These are phyloP conservation scores for Fusarium bactridioides DNA, from an alignment of 2,329 filamentous ascomycete genomes.

Conservation along the genomic window DNA sequence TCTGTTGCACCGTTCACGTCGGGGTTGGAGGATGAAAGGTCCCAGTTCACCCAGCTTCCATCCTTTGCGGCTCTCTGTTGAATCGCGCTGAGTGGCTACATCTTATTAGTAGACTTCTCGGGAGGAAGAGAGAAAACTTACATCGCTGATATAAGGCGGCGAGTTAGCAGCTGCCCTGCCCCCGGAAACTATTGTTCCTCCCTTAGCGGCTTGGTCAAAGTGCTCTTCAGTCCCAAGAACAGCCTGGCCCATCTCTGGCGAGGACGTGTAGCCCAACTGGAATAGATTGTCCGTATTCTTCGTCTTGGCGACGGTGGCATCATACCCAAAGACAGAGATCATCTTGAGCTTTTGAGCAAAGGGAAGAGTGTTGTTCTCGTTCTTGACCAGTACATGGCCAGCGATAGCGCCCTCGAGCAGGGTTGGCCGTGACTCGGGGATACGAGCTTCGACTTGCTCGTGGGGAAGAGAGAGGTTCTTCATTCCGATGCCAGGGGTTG, in stretches of 20 bases:
- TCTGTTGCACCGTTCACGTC: slow-evolving; percentile 54
- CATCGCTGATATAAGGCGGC: slow-evolving; percentile 59
- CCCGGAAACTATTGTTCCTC: slow-evolving; percentile 61
- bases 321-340: slow-evolving; percentile 67
- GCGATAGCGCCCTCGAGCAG: slow-evolving; percentile 64
- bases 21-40: slow-evolving; percentile 44
- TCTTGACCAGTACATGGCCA: slow-evolving; percentile 78
- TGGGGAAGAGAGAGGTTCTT: slow-evolving; percentile 66
- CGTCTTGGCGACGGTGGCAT: slow-evolving; percentile 64
- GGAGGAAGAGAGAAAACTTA: slow-evolving; percentile 26
- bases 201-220: slow-evolving; percentile 58
- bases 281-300: slow-evolving; percentile 58
- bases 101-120: background rate
- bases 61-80: slow-evolving; percentile 62
- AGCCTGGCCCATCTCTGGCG: slow-evolving; percentile 55
- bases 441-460: slow-evolving; percentile 57
- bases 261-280: slow-evolving; percentile 57
- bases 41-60: slow-evolving; percentile 64
- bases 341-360: slow-evolving; percentile 62
- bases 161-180: slow-evolving; percentile 61
- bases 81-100: slow-evolving; percentile 48
- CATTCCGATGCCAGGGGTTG: slow-evolving; percentile 58
- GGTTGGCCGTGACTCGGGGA: slow-evolving; percentile 52
- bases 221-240: slow-evolving; percentile 52
- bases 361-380: slow-evolving; percentile 68